These are phyloP conservation scores for Wickerhamomyces pijperi DNA, from an alignment of 805 yeast species.

Conservation along the genomic window DNA sequence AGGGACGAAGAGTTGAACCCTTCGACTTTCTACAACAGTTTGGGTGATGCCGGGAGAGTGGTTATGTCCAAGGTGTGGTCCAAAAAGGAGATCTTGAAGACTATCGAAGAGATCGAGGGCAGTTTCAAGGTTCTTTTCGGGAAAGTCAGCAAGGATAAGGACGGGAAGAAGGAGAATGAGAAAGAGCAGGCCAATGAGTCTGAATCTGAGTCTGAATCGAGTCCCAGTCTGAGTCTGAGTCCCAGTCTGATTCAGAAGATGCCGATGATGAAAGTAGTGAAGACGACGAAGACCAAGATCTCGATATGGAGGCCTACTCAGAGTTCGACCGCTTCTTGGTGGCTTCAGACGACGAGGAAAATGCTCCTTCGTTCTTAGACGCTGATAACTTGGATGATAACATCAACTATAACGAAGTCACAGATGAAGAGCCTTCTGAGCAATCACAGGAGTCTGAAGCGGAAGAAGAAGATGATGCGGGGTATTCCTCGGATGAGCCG, in stretches of 20 bases:
- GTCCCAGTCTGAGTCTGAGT: slow-evolving; percentile 8
- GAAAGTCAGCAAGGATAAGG: slow-evolving; percentile 15
- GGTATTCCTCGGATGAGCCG: slow-evolving; percentile 7
- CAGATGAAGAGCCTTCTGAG: slow-evolving; percentile 51
- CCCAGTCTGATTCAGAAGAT: not conserved
- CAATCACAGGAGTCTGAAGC: slow-evolving; percentile 19
- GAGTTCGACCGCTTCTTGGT: slow-evolving; percentile 27
- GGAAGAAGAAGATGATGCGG: slow-evolving; percentile 9
- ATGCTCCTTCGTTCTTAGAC: slow-evolving; percentile 19
- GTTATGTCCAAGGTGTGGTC: slow-evolving; percentile 32
- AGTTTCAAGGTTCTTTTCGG: slow-evolving; percentile 27
- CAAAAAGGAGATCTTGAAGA: slow-evolving; percentile 35
- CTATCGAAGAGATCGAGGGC: slow-evolving; percentile 27
- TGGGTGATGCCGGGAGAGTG: slow-evolving; percentile 18
- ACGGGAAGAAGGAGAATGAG: slow-evolving; percentile 13
- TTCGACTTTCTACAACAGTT: slow-evolving; percentile 28
- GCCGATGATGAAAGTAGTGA: slow-evolving; percentile 16
- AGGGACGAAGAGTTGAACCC: slow-evolving; percentile 30
- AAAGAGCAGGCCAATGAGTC: slow-evolving; percentile 15
- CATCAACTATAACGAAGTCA: slow-evolving; percentile 38
- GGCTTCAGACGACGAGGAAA: slow-evolving; percentile 30
- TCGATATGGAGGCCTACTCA: slow-evolving; percentile 15
- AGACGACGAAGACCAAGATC: slow-evolving; percentile 17
- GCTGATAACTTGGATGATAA: slow-evolving; percentile 13
- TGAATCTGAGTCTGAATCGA: slow-evolving; percentile 9